Base-by-base conservation (phyloP, 345 rosid genomes). In the Reutealis trisperma region DNA sequence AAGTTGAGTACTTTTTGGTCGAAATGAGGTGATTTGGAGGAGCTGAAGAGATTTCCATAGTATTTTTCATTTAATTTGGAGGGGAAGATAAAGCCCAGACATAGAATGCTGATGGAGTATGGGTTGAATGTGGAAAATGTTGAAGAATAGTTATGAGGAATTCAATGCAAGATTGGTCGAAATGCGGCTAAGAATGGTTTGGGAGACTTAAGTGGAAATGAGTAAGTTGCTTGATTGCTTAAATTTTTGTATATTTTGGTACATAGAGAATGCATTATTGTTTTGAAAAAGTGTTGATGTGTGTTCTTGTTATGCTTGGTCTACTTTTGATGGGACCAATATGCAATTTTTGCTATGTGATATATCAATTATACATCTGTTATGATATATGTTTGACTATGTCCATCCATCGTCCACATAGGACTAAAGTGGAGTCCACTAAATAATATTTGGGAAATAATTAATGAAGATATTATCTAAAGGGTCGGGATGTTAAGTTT, bases 11-110 rank as follows among this genome's bases (percentile, higher is more conserved):
- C 75, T 93, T 93, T 71, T 8, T 80, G 74, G 62, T 77, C 66
- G 92, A 91, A 74, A 94, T 94, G 91, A 62, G 92, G 93, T 4
- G 85, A 93, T 32, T 75, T 91, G 65, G 74, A 13, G 78, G 98
- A 93, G 77, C 41, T 94, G 19, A 87, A 86, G 80, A 79, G 81
- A 62, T 94, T 94, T 77, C 97, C 98, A 19, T 97, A 91, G 89
- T 94, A 83, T 54, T 94, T 94, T 75, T 89, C 92, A 0, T 94
- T 91, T 81, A 94, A 98, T 81, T 87, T 94, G 80, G 98, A 93
- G 80, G 78, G 86, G 81, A 94, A 88, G 91, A 94, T 94, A 45
- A 92, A 83, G 84, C 97, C 97, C 1, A 85, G 99, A 68, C 89
- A 91, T 84, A 81, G 83, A 67, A 81, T 87, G 89, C 75, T 94